These are phyloP conservation scores for Leccinum truebloodii DNA, from an alignment of 768 basidiomycete genomes.

Conservation along the genomic window DNA sequence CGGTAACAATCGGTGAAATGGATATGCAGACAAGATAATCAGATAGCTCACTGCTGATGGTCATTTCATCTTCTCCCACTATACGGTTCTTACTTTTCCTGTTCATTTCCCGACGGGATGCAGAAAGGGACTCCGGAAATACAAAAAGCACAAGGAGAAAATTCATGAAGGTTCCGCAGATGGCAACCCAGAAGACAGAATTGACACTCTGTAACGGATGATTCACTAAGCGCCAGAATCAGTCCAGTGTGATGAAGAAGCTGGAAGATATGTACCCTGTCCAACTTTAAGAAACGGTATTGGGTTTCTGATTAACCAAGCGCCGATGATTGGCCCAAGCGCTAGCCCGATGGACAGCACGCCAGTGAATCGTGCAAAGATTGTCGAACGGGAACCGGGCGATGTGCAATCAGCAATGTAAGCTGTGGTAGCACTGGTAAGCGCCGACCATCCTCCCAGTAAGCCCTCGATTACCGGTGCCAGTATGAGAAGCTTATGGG, in stretches of 20 bases:
- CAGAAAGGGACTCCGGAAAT: slow-evolving; percentile 56
- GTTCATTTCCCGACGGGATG: slow-evolving; percentile 28
- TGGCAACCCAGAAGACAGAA: slow-evolving; percentile 56
- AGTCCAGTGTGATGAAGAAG: slow-evolving; percentile 9
- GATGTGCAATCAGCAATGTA: slow-evolving; percentile 80
- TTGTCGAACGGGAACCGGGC: slow-evolving; percentile 73
- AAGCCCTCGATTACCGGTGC: slow-evolving; percentile 81
- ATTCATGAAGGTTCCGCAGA: slow-evolving; percentile 45
- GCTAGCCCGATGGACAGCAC: slow-evolving; percentile 78
- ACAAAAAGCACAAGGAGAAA: slow-evolving; percentile 62
- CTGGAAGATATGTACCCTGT: slow-evolving; percentile 14
- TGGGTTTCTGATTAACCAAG: slow-evolving; percentile 49
- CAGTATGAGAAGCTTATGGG: slow-evolving; percentile 71
- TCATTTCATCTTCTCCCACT: slow-evolving; percentile 12
- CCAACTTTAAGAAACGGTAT: slow-evolving; percentile 33
- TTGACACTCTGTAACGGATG: slow-evolving; percentile 42
- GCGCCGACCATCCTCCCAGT: slow-evolving; percentile 75
- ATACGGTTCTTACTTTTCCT: slow-evolving; percentile 34
- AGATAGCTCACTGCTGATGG: slow-evolving; percentile 12
- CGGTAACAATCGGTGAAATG: neutral
- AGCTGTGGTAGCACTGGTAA: slow-evolving; percentile 61
- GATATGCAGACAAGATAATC: slow-evolving; percentile 1
- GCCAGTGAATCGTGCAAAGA: slow-evolving; percentile 70
- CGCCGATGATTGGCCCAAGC: slow-evolving; percentile 71
- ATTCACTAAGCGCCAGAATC: slow-evolving; percentile 17